Evolutionary conservation across 2,329 filamentous ascomycete genomes (phyloP).

Genomic region (Phialophora chinensis): DNA sequence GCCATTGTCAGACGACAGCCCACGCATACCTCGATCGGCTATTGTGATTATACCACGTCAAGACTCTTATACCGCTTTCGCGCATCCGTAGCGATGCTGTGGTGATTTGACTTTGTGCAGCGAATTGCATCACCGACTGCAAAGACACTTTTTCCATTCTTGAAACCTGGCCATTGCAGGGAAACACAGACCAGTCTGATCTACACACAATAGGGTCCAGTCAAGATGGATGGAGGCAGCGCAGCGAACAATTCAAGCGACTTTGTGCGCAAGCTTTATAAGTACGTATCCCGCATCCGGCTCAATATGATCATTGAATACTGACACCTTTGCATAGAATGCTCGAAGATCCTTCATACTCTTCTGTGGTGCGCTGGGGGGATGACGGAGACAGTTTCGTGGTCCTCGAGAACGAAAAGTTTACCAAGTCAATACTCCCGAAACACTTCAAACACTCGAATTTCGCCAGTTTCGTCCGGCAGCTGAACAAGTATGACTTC

Average conservation of each 20-base stretch:
- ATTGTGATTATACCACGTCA: not conserved
- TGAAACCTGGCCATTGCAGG: not conserved
- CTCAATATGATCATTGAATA: conserved; percentile 15
- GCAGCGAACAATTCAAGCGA: conserved; percentile 85
- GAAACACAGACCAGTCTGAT: not conserved
- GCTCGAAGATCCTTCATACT: conserved; percentile 93
- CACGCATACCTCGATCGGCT: conserved; percentile 14
- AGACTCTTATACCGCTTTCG: conserved; percentile 3
- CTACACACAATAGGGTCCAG: not conserved
- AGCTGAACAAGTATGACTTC: conserved; percentile 97
- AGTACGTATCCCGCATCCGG: conserved; percentile 64
- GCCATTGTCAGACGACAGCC: conserved; percentile 2
- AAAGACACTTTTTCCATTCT: not conserved
- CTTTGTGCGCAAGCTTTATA: conserved; percentile 98
- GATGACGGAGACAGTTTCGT: conserved; percentile 95
- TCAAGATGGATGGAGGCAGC: conserved; percentile 39
- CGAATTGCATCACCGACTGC: conserved; percentile 29
- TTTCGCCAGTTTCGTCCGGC: conserved; percentile 94
- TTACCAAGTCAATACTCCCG: conserved; percentile 93
- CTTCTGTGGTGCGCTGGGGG: conserved; percentile 92
- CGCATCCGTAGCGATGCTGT: conserved; percentile 23
- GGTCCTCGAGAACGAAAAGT: conserved; percentile 97
- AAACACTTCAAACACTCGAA: conserved; percentile 99
- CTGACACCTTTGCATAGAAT: conserved; percentile 64
- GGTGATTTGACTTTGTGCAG: conserved; percentile 28